Base-by-base conservation (phyloP, 176 grass and related monocot species). In the Oryza rufipogon region DNA sequence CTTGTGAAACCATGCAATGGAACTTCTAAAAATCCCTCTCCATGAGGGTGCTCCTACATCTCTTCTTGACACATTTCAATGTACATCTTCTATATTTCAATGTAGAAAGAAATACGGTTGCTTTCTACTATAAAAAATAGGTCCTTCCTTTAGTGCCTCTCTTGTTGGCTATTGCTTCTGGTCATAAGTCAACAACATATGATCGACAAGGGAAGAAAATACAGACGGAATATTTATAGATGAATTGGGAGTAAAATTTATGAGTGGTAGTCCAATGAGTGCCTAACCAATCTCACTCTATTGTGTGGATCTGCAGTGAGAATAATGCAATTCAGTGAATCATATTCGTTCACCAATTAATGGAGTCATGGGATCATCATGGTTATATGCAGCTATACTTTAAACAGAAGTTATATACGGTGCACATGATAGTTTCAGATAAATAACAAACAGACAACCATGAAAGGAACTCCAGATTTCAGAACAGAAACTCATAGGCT, bases 71-170 rank as follows among this genome's bases (percentile, higher is more conserved):
- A 81, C 22, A 8, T 70, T 70, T 45, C 41, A 20, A 76, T 89
- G 88, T 81, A 89, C 54, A 70, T 77, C 88, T 42, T 39, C 64
- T 28, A 85, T 80, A 64, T 32, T 64, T 89, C 78, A 77, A 77
- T 71, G 78, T 32, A 77, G 87, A 89, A 81, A 85, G 44, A 80
- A 74, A 72, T 71, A 70, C 72, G 66, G 41, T 51, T 71, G 44
- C 66, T 51, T 71, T 51, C 70, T 76, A 71, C 48, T 76, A 71
- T 80, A 30, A 76, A 42, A 60, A 77, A 2, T 1, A 51, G 63
- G 5, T 64, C 63, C 71, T 75, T 84, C 32, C 81, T 85, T 49
- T 23, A 54, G 45, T 1, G 1, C 46, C 25, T 45, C 5, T 52
- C 47, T 81, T 85, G 11, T 22, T 47, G 1, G 19, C 14, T 89